Conservation (phyloP, 75 land plant genomes). For the Pinus albicaulis region DNA sequence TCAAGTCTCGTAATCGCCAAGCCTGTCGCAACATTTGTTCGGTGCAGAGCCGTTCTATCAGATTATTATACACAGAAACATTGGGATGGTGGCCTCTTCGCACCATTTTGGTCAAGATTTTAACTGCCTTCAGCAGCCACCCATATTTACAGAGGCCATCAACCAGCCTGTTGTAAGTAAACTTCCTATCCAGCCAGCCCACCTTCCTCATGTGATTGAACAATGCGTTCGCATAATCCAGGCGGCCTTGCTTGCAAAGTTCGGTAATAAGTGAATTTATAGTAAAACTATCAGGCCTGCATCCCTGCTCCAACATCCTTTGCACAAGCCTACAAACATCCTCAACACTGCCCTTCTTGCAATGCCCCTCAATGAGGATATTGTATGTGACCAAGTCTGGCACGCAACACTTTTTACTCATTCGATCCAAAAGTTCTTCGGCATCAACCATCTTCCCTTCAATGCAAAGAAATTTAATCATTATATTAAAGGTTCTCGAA, state of each 20-base stretch:
- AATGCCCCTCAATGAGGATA: not conserved
- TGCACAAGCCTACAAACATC: not conserved
- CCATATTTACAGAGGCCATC: not conserved
- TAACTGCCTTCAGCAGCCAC: not conserved
- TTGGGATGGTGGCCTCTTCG: not conserved
- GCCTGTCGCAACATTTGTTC: not conserved
- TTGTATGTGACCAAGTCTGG: not conserved
- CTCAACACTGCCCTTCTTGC: not conserved
- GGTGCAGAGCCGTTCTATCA: not conserved
- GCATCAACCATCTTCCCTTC: not conserved
- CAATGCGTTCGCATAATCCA: not conserved
- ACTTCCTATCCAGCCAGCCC: not conserved
- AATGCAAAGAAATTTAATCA: not conserved
- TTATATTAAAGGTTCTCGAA: not conserved
- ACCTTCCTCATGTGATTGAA: slow-evolving; percentile 1
- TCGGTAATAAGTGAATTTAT: not conserved
- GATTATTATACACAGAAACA: not conserved
- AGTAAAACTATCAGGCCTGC: slow-evolving; percentile 1
- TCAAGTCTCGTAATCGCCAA: not conserved
- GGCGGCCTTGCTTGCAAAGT: not conserved
- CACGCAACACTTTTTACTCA: not conserved
- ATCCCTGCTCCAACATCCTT: not conserved
- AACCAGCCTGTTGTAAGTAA: not conserved
- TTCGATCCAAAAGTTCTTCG: not conserved
- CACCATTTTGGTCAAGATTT: not conserved